These are phyloP conservation scores for Metschnikowia bowlesiae DNA, from an alignment of 805 yeast genomes.

Conservation along the genomic window DNA sequence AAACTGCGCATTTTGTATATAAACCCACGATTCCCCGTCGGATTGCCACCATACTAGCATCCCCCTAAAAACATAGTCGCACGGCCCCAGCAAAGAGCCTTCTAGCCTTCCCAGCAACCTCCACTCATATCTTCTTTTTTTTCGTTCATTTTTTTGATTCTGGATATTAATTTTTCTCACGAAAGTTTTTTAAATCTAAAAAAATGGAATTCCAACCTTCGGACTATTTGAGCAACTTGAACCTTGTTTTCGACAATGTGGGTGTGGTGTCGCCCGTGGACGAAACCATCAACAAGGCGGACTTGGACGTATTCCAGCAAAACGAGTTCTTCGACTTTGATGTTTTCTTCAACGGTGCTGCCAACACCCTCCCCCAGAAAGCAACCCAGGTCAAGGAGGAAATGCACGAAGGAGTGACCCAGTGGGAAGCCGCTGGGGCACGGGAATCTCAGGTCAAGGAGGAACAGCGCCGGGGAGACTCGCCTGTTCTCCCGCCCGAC, in stretches of 20 bases:
- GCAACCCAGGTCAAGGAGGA: conserved; percentile 7
- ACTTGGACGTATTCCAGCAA: conserved; percentile 38
- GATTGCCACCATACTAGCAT: neutral
- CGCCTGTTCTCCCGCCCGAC: neutral
- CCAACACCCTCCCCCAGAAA: conserved; percentile 5
- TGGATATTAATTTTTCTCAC: neutral
- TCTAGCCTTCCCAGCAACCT: neutral
- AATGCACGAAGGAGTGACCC: neutral
- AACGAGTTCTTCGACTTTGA: conserved; percentile 39
- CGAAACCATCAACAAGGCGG: conserved; percentile 18
- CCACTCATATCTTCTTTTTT: conserved; percentile 3
- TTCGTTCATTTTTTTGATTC: conserved; percentile 5
- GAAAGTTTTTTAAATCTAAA: conserved; percentile 6
- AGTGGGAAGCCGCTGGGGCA: neutral
- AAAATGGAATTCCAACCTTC: conserved; percentile 40
- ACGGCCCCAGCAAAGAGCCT: neutral
- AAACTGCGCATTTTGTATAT: neutral
- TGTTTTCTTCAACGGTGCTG: conserved; percentile 23
- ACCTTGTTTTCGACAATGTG: conserved; percentile 32
- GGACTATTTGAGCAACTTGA: conserved; percentile 38
- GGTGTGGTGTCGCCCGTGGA: conserved; percentile 20
- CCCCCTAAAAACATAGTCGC: neutral
- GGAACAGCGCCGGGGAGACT: neutral
- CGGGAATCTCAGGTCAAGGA: neutral
- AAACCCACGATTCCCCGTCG: neutral